These are phyloP conservation scores for Suhomyces pyralidae DNA, from an alignment of 805 yeast species.

Conservation along the genomic window DNA sequence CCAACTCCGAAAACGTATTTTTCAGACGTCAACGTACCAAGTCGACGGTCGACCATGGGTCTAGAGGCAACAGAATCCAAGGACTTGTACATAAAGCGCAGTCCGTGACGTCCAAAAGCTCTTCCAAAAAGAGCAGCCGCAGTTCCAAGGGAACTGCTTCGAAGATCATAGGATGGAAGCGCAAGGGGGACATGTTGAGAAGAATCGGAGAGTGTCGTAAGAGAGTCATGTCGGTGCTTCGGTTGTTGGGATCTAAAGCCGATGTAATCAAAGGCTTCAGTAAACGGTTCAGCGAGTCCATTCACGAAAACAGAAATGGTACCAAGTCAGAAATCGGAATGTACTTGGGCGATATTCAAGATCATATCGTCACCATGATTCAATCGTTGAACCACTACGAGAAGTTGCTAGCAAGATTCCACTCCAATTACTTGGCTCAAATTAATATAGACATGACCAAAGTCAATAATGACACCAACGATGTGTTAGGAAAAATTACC, in stretches of 20 bases:
- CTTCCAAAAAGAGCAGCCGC: conserved; percentile 6
- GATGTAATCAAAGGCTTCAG: conserved; percentile 97
- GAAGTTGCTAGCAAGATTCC: conserved; percentile 89
- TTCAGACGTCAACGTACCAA: conserved; percentile 35
- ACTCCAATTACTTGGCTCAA: conserved; percentile 93
- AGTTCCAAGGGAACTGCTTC: conserved; percentile 43
- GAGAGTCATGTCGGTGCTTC: conserved; percentile 83
- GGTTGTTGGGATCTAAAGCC: conserved; percentile 87
- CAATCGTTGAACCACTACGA: conserved; percentile 93
- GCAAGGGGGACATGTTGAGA: conserved; percentile 91
- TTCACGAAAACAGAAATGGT: conserved; percentile 6
- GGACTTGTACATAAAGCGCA: background rate
- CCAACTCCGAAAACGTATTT: conserved; percentile 21
- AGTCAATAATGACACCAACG: conserved; percentile 95
- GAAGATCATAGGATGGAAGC: conserved; percentile 62
- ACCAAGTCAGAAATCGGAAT: conserved; percentile 69
- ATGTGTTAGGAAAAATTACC: conserved; percentile 89
- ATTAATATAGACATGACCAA: conserved; percentile 97
- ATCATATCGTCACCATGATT: conserved; percentile 96
- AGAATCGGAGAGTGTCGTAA: conserved; percentile 94
- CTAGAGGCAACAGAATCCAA: conserved; percentile 4
- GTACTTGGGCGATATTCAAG: conserved; percentile 96
- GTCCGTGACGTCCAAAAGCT: conserved; percentile 3
- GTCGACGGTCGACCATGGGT: conserved; percentile 32
- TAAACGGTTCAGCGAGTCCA: conserved; percentile 77